phyloP scores from a whole-genome alignment of 2,329 filamentous ascomycete species.

The Capronia americana region DNA sequence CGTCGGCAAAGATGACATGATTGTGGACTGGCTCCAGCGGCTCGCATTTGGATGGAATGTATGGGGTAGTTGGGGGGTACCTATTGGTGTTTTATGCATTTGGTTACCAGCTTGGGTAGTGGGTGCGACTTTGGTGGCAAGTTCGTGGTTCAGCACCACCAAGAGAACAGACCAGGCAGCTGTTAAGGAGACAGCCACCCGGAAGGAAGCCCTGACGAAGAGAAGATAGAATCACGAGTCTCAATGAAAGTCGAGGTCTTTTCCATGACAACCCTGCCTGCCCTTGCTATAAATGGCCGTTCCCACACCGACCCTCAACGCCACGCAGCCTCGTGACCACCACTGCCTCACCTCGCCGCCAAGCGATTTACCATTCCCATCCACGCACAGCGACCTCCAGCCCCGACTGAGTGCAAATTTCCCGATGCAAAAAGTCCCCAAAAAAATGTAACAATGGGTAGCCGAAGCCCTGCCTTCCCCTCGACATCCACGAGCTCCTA shows the following conservation, averaged over 20 bases:
- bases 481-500: conserved; percentile 2
- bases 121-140: conserved; percentile 47
- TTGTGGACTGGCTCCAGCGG: conserved; percentile 69
- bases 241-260: background rate
- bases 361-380: too few species aligned
- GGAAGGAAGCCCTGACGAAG: background rate
- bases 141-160: conserved; percentile 33
- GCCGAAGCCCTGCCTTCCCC: too few species aligned
- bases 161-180: background rate
- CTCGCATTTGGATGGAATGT: conserved; percentile 89
- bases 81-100: conserved; percentile 88
- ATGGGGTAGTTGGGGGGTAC: conserved; percentile 81
- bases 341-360: too few species aligned
- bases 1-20: conserved; percentile 32
- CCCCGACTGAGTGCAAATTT: too few species aligned
- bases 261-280: background rate
- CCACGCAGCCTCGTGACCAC: background rate
- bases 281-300: background rate
- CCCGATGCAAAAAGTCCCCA: background rate
- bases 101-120: conserved; percentile 94
- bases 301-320: background rate
- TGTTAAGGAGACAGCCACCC: background rate
- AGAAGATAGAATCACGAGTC: background rate
- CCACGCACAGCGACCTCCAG: too few species aligned
- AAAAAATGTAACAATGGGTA: background rate